Evolutionary conservation across 768 basidiomycete genomes (phyloP).

Genomic region (Tephrocybe rancida): DNA sequence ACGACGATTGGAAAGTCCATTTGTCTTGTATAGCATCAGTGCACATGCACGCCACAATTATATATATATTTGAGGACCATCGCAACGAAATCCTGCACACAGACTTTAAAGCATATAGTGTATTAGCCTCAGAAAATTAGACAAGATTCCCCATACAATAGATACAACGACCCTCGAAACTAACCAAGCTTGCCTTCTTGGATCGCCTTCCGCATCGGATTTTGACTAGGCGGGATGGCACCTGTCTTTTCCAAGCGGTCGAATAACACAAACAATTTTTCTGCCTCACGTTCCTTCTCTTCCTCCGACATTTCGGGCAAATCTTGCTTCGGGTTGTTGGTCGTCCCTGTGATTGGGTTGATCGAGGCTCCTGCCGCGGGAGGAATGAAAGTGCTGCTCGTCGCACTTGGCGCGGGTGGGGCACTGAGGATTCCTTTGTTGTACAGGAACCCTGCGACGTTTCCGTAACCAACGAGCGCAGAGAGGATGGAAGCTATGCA

Average conservation of each 20-base stretch:
- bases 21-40: no score
- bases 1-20: no score
- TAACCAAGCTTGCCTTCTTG: constrained; percentile 27
- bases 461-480: constrained; percentile 90
- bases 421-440: constrained; percentile 81
- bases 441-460: constrained; percentile 93
- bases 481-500: constrained; percentile 63
- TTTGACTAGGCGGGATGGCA: constrained; percentile 61
- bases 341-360: constrained; percentile 89
- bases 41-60: no score
- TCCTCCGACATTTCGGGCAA: constrained; percentile 82
- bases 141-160: constrained; percentile 1
- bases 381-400: constrained; percentile 28
- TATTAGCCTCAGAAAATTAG: neutral
- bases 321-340: constrained; percentile 39
- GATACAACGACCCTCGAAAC: neutral
- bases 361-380: constrained; percentile 47
- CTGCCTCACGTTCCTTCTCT: constrained; percentile 93
- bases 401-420: constrained; percentile 39
- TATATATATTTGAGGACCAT: no score
- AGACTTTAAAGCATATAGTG: no score
- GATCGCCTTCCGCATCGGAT: constrained; percentile 75
- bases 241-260: constrained; percentile 84
- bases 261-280: constrained; percentile 89
- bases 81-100: no score